These are phyloP conservation scores for Rhizopogon roseolus DNA, from an alignment of 768 basidiomycete species.

Conservation along the genomic window DNA sequence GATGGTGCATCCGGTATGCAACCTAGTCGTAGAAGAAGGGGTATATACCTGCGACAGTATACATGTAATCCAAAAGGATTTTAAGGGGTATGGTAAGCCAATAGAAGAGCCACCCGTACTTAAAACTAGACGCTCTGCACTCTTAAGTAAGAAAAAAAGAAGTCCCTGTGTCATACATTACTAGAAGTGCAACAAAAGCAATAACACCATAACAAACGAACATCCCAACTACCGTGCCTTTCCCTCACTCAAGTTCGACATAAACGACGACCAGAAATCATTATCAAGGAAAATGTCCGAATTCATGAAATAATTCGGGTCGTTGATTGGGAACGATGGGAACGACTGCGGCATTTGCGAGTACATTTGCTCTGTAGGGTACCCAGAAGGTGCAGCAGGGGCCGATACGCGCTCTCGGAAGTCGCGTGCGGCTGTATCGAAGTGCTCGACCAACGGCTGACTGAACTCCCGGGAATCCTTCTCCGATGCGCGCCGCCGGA, in stretches of 20 bases:
- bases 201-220: background rate
- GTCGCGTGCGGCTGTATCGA: constrained; percentile 13
- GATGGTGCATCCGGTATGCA: background rate
- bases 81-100: background rate
- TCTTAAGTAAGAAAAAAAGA: background rate
- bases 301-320: constrained; percentile 26
- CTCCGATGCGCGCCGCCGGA: constrained; percentile 23
- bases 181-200: background rate
- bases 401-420: constrained; percentile 10
- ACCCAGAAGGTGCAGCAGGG: background rate
- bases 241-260: constrained; percentile 28
- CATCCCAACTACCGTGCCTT: constrained; percentile 7
- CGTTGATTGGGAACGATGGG: constrained; percentile 18
- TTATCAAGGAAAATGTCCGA: constrained; percentile 38
- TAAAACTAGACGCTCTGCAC: background rate
- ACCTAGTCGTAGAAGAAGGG: background rate
- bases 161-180: background rate
- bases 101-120: background rate
- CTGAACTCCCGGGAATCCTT: constrained; percentile 17
- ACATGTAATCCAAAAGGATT: too few species aligned
- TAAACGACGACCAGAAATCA: constrained; percentile 39
- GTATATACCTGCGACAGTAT: too few species aligned
- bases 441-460: constrained; percentile 16
- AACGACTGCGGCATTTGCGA: constrained; percentile 16
- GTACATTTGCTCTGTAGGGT: constrained; percentile 2